Base-by-base conservation (phyloP, 805 yeast species). In the Komagataella phaffii region DNA sequence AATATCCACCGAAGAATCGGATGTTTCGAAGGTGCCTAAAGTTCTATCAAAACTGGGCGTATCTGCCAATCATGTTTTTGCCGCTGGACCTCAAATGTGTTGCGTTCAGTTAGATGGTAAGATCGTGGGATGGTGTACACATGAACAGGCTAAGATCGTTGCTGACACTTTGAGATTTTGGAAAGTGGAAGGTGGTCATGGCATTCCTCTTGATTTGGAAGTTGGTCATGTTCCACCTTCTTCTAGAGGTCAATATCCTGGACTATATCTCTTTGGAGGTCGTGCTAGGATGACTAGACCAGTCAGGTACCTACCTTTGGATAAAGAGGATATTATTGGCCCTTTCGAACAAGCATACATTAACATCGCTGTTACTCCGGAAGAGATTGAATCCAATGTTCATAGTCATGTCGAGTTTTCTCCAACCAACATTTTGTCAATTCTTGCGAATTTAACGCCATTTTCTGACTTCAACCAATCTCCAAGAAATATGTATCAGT, bases 401-500 rank as follows among this genome's bases (percentile, higher is more conserved):
- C 98, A 93, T 67, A 75, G 89, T 5, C 99, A 93, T 64, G 98
- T 91, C 56, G 99, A 93, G 71, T 89, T 77, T 66, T 76, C 95
- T 2, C 98, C 99, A 61, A 93, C 98, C 2, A 89, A 93, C 68
- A 88, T 93, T 50, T 73, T 93, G 59, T 89, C 97, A 19, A 91
- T 93, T 58, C 75, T 93, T 67, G 99, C 98, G 57, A 93, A 93
- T 70, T 76, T 93, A 74, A 93, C 99, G 1, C 99, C 99, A 58
- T 93, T 88, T 67, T 90, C 98, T 1, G 99, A 93, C 68, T 93
- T 93, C 74, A 93, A 93, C 70, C 99, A 93, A 74, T 90, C 97
- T 24, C 99, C 99, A 63, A 86, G 99, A 81, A 93, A 93, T 68
- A 93, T 93, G 98, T 93, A 93, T 68, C 99, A 93, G 74, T 93